phyloP scores from a whole-genome alignment of 2,329 filamentous ascomycete genomes.

The Chrysoporthe cubensis region DNA sequence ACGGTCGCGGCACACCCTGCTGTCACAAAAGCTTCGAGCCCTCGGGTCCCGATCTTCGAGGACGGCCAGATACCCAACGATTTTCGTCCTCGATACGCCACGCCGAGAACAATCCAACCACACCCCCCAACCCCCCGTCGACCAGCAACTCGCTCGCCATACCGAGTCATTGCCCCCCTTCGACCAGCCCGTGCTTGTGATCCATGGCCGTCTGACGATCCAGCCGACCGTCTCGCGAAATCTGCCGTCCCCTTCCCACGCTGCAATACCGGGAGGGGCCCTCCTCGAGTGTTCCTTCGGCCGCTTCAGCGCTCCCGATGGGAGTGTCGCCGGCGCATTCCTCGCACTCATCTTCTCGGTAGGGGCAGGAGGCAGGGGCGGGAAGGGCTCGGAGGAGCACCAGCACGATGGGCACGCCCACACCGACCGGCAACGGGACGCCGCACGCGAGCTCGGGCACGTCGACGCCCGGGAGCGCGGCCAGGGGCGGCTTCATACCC shows the following conservation, averaged over 20 bases:
- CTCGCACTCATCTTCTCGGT: background rate
- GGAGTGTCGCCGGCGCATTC: conserved; percentile 15
- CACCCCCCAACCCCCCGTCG: conserved; percentile 3
- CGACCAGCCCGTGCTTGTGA: conserved; percentile 7
- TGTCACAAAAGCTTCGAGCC: background rate
- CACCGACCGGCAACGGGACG: conserved; percentile 24
- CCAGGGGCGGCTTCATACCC: conserved; percentile 56
- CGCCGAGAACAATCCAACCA: conserved; percentile 1
- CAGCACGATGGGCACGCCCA: conserved; percentile 25
- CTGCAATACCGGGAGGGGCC: background rate
- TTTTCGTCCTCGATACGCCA: background rate
- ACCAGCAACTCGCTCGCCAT: background rate
- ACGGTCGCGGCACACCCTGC: background rate
- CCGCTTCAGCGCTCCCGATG: conserved; percentile 5
- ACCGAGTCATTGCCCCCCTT: conserved; percentile 20
- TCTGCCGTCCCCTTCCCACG: background rate
- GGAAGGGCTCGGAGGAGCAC: conserved; percentile 12
- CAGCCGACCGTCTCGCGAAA: background rate
- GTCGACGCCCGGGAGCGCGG: conserved; percentile 28
- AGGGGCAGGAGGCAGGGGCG: conserved; percentile 7
- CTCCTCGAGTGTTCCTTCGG: background rate
- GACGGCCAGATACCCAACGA: background rate
- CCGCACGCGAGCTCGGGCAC: conserved; percentile 22
- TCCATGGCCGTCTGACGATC: conserved; percentile 22
- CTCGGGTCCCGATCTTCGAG: background rate